Evolutionary conservation across 1,284 basidiomycete species (phyloP).

Genomic region (Inonotus hispidus): DNA sequence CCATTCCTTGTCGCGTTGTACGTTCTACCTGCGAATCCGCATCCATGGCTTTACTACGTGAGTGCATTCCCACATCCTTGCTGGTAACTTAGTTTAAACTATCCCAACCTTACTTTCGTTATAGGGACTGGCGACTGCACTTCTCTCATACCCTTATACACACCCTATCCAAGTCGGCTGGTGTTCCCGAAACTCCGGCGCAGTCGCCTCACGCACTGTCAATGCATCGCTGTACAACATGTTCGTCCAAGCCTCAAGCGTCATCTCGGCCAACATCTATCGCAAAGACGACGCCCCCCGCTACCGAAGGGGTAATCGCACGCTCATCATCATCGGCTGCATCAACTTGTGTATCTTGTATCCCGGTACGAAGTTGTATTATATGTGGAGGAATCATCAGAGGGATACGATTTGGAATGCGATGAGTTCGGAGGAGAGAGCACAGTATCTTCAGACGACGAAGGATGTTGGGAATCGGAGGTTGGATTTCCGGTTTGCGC

Average conservation of each 20-base stretch:
- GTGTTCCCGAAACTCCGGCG: slow-evolving; percentile 52
- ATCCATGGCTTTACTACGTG: slow-evolving; percentile 45
- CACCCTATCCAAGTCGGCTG: slow-evolving; percentile 43
- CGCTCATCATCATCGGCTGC: slow-evolving; percentile 39
- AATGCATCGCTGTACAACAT: slow-evolving; percentile 54
- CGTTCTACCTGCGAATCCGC: slow-evolving; percentile 37
- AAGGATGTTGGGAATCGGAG: slow-evolving; percentile 37
- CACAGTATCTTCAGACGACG: slow-evolving; percentile 38
- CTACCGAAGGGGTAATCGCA: slow-evolving; percentile 46
- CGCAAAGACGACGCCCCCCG: slow-evolving; percentile 45
- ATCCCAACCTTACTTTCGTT: too few relatives aligned
- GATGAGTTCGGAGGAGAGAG: slow-evolving; percentile 43
- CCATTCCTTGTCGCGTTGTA: slow-evolving; percentile 49
- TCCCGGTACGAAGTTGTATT: slow-evolving; percentile 45
- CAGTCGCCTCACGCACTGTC: slow-evolving; percentile 49
- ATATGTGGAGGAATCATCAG: slow-evolving; percentile 45
- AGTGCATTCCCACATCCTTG: slow-evolving; percentile 10
- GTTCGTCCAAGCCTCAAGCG: slow-evolving; percentile 43
- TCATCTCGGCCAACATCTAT: slow-evolving; percentile 46
- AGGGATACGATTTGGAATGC: slow-evolving; percentile 44
- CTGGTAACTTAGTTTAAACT: neutral
- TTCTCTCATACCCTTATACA: slow-evolving; percentile 32
- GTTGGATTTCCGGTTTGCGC: slow-evolving; percentile 42
- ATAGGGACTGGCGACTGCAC: slow-evolving; percentile 26
- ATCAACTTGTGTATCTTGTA: slow-evolving; percentile 47